A percentile compares a stretch with the other conserved stretches of the same genome.
phyloP scores from a whole-genome alignment of 192 early-diverging fungal genomes.

The Chytriomyces sp. region DNA sequence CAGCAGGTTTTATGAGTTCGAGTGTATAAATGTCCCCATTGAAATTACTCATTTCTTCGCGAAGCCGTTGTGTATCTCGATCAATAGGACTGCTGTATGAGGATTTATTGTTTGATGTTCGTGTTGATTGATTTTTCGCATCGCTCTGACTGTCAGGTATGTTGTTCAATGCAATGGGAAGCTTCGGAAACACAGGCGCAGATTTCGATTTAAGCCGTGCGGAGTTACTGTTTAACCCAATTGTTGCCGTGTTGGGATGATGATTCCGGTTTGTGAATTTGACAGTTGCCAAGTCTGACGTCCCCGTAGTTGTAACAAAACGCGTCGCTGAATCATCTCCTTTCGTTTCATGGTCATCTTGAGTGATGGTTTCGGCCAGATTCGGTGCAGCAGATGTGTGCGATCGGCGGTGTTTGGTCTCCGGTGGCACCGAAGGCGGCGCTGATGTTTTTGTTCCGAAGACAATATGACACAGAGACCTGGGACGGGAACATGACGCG shows the following conservation, averaged over 20 bases:
- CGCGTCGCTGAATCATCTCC: no score
- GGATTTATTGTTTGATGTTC: not conserved
- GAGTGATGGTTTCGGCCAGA: no score
- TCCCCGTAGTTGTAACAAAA: no score
- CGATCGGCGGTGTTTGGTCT: no score
- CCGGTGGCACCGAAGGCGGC: no score
- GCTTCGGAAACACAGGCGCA: not conserved
- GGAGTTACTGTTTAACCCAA: not conserved
- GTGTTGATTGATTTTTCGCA: not conserved
- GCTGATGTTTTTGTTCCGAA: no score
- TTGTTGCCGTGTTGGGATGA: not conserved
- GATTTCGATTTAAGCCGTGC: not conserved
- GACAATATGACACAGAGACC: no score
- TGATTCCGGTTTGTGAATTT: slow-evolving; percentile 7
- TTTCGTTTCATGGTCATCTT: no score
- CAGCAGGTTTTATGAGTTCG: not conserved
- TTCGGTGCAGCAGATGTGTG: no score
- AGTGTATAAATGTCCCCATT: slow-evolving; percentile 2
- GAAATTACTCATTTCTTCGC: not conserved
- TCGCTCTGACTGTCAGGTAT: not conserved
- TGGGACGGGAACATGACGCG: no score
- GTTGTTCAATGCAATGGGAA: not conserved
- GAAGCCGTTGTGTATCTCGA: not conserved
- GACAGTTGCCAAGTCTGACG: not conserved
- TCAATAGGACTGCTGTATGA: slow-evolving; percentile 11